Conservation (phyloP, 2,329 filamentous ascomycete species). For the Aspergillus uvarum region DNA sequence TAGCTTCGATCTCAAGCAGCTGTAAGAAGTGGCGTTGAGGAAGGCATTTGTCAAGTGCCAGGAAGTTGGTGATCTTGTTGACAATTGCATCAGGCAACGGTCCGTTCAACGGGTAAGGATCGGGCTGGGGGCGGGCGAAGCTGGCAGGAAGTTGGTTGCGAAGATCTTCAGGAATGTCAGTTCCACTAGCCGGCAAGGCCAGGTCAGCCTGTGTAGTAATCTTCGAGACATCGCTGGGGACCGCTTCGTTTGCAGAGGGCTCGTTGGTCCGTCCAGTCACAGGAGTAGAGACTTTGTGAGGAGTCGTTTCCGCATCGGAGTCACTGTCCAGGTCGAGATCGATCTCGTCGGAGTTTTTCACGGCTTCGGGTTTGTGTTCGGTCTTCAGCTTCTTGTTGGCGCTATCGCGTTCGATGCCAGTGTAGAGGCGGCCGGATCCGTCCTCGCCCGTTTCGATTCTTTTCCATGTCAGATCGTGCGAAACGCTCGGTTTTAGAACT, state of each 20-base stretch:
- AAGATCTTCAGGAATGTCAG: conserved; percentile 60
- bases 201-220: not conserved
- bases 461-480: conserved; percentile 40
- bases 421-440: conserved; percentile 23
- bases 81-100: conserved; percentile 70
- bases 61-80: conserved; percentile 78
- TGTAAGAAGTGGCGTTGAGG: conserved; percentile 80
- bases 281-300: conserved; percentile 12
- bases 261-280: not conserved
- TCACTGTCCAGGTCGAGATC: conserved; percentile 35
- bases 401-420: conserved; percentile 19
- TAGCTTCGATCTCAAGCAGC: conserved; percentile 62
- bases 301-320: conserved; percentile 17
- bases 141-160: conserved; percentile 74
- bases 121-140: conserved; percentile 55
- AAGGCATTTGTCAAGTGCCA: conserved; percentile 89
- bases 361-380: conserved; percentile 13
- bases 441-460: conserved; percentile 36
- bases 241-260: not conserved
- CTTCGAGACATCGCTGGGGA: not conserved
- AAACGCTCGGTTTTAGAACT: conserved; percentile 19
- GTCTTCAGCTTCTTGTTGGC: conserved; percentile 25
- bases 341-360: conserved; percentile 55
- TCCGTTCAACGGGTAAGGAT: conserved; percentile 51
- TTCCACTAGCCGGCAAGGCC: conserved; percentile 14